Conservation (phyloP, 1,284 basidiomycete species). For the Ceratobasidium sp. region DNA sequence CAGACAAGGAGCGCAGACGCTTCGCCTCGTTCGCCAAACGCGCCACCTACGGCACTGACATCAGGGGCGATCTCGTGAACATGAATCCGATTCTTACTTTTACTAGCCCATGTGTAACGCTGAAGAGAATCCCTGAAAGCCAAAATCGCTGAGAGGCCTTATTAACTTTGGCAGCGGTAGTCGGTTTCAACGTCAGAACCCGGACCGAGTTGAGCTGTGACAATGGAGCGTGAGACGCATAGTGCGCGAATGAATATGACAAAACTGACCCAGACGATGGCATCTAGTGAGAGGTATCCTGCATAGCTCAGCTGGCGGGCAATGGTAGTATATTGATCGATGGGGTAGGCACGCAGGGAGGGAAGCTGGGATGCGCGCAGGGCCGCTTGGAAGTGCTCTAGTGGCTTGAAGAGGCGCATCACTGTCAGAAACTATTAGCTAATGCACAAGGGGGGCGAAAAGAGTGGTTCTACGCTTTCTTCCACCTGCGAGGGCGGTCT, state of each 20-base stretch:
- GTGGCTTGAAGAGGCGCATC: slow-evolving; percentile 90
- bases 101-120: slow-evolving; percentile 72
- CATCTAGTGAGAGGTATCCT: slow-evolving; percentile 86
- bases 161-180: slow-evolving; percentile 71
- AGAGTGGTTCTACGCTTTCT: slow-evolving; percentile 72
- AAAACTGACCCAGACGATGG: slow-evolving; percentile 81
- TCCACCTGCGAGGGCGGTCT: slow-evolving; percentile 78
- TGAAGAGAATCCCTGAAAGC: slow-evolving; percentile 87
- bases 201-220: slow-evolving; percentile 72
- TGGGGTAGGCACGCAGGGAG: slow-evolving; percentile 57
- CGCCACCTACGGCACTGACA: slow-evolving; percentile 58
- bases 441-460: not conserved
- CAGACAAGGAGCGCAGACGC: slow-evolving; percentile 61
- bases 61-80: not conserved
- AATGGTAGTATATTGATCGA: slow-evolving; percentile 85
- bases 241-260: not conserved
- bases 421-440: slow-evolving; percentile 62
- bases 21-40: slow-evolving; percentile 69
- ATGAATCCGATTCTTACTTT: slow-evolving; percentile 63
- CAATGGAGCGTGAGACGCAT: slow-evolving; percentile 11
- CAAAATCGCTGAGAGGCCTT: slow-evolving; percentile 88
- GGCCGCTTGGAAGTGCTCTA: slow-evolving; percentile 95
- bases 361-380: slow-evolving; percentile 73
- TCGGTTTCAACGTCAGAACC: slow-evolving; percentile 72
- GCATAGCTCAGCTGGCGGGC: slow-evolving; percentile 91